Base-by-base conservation (phyloP, 768 basidiomycete species). In the Kwoniella dendrophila region DNA sequence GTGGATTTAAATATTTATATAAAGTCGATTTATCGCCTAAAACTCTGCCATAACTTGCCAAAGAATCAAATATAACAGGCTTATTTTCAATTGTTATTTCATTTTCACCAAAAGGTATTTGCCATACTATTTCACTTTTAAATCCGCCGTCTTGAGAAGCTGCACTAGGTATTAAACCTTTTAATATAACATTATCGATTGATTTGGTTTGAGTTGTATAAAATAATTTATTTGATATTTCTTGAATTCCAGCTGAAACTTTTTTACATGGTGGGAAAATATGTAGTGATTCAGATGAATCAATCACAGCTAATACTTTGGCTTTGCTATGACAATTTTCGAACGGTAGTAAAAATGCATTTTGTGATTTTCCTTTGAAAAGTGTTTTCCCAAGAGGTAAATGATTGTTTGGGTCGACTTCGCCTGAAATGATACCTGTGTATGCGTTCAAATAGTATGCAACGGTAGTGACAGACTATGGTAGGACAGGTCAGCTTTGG, bases 1-100 rank as follows among this genome's bases (percentile, higher is more conserved):
- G 86, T 7, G 88, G 88, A 75, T 95, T 95, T 63, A 97, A 83
- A 73, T 96, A 95, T 80, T 97, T 97, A 83, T 96, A 95, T 60
- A 97, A 77, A 32, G 92, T 93, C 36, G 86, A 87, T 55, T 92
- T 86, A 77, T 94, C 88, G 2, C 90, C 93, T 3, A 91, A 81
- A 3, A 95, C 92, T 70, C 87, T 87, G 3, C 94, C 95, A 30
- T 88, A 79, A 1, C 87, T 89, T 0, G 93, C 92, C 33, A 91
- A 81, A 0, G 86, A 84, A 18, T 71, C 77, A 40, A 59, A 55
- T 20, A 53, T 30, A 0, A 57, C 83, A 83, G 62, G 81, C 70
- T 87, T 76, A 59, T 88, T 77, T 0, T 82, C 69, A 45, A 81
- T 79, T n/a, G 92, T 81, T 24, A 82, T 80, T 71, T 93, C 89